Evolutionary conservation across 208 protist species (phyloP).

Genomic region (Naegleria lovaniensis): DNA sequence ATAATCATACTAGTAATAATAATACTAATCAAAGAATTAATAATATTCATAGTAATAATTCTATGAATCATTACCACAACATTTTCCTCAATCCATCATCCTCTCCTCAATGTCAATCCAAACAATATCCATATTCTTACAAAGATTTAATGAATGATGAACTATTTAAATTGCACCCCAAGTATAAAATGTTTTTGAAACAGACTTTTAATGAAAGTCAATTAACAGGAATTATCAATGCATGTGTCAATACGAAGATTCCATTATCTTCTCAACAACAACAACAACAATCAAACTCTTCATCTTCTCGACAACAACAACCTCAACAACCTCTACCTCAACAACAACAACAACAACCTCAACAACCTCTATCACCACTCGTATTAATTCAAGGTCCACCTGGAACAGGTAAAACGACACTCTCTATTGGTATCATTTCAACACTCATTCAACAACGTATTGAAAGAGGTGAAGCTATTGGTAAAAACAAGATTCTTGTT

Average conservation of each 20-base stretch:
- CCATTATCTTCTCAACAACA: background rate
- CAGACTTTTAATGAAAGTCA: background rate
- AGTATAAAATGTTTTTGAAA: background rate
- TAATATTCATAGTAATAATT: no score
- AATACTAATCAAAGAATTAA: no score
- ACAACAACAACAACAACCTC: no score
- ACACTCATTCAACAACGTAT: background rate
- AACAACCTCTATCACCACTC: background rate
- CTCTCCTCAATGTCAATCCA: background rate
- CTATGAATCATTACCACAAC: no score
- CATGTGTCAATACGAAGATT: background rate
- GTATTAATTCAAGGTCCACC: slow-evolving; percentile 39
- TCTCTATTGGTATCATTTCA: background rate
- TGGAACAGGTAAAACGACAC: slow-evolving; percentile 8
- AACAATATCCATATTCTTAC: background rate
- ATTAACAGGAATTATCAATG: background rate
- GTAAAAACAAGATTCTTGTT: background rate
- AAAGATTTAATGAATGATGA: background rate
- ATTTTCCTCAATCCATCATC: background rate
- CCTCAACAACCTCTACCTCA: no score
- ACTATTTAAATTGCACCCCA: background rate
- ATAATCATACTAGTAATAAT: no score
- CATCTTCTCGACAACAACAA: no score
- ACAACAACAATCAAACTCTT: no score
- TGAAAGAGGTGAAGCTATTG: background rate